Percentiles rank a stretch among this genome's conserved stretches.
These are phyloP conservation scores for Obba rivulosa DNA, from an alignment of 768 basidiomycete species.

Conservation along the genomic window DNA sequence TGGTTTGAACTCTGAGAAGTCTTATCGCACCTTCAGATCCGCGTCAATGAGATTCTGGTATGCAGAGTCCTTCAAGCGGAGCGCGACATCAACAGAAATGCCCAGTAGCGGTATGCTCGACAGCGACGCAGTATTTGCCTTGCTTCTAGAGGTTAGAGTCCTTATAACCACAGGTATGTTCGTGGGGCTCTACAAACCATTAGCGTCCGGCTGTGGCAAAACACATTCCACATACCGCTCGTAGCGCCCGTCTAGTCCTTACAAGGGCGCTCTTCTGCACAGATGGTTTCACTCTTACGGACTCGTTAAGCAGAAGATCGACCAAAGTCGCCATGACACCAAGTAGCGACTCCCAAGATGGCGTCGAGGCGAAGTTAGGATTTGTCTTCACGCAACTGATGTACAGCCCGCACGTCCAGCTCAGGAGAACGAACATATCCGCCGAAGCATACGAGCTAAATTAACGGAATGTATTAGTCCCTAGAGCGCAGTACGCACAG, in stretches of 20 bases:
- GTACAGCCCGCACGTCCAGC: conserved; percentile 67
- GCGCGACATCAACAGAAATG: conserved; percentile 61
- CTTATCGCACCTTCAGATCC: conserved; percentile 38
- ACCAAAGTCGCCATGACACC: conserved; percentile 55
- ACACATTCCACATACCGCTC: conserved; percentile 41
- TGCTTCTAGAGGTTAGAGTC: conserved; percentile 46
- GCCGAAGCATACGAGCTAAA: conserved; percentile 39
- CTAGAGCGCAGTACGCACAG: not conserved
- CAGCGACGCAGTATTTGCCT: conserved; percentile 40
- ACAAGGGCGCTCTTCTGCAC: conserved; percentile 58
- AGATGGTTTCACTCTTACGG: conserved; percentile 48
- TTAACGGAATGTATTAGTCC: not conserved
- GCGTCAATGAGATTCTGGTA: conserved; percentile 39
- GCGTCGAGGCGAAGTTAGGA: conserved; percentile 39
- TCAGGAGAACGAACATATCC: conserved; percentile 63
- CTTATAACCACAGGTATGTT: conserved; percentile 46
- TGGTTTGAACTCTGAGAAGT: not conserved
- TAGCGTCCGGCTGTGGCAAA: not conserved
- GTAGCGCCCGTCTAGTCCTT: conserved; percentile 58
- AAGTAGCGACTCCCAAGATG: conserved; percentile 48
- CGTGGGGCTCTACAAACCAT: conserved; percentile 28
- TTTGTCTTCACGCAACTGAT: conserved; percentile 41
- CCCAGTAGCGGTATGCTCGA: conserved; percentile 53
- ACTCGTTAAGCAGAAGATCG: conserved; percentile 50
- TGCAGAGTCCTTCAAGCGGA: conserved; percentile 57